These are phyloP conservation scores for Chlamydomonas sp. DNA, from an alignment of 139 green algal genomes.

Conservation along the genomic window DNA sequence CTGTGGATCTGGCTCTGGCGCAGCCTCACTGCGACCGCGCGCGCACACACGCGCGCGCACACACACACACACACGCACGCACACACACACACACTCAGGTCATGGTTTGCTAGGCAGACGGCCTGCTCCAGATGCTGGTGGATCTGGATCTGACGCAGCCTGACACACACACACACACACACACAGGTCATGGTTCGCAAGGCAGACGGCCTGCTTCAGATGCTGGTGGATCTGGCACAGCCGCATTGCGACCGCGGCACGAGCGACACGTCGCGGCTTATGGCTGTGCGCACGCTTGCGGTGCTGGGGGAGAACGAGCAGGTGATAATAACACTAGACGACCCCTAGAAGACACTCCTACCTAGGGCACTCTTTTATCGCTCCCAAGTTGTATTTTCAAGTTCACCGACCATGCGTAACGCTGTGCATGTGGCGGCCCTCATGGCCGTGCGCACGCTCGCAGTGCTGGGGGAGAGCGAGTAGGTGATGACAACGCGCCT, in stretches of 20 bases:
- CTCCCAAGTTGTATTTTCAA: too few species aligned
- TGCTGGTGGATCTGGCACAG: slow-evolving; percentile 36
- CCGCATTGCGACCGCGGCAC: neutral
- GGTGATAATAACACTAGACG: too few species aligned
- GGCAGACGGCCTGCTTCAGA: slow-evolving; percentile 33
- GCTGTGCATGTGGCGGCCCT: too few species aligned
- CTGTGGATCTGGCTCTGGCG: slow-evolving; percentile 32
- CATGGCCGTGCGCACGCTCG: slow-evolving; percentile 6
- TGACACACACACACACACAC: too few species aligned
- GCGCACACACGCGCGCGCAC: too few species aligned
- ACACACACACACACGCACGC: too few species aligned
- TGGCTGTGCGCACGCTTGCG: slow-evolving; percentile 6
- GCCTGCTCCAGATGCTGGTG: slow-evolving; percentile 39
- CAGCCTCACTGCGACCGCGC: too few species aligned
- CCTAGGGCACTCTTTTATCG: too few species aligned
- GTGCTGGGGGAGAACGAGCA: slow-evolving; percentile 57
- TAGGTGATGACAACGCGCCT: slow-evolving; percentile 4
- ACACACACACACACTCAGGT: too few species aligned
- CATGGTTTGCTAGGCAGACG: slow-evolving; percentile 18
- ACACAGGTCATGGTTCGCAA: slow-evolving; percentile 28
- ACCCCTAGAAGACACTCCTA: too few species aligned
- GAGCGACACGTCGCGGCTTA: neutral
- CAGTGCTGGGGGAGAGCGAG: slow-evolving; percentile 4
- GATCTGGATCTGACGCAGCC: slow-evolving; percentile 26
- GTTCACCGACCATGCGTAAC: too few species aligned